Conservation (phyloP, 352 stramenopile genomes). For the Phytophthora agathidicida region DNA sequence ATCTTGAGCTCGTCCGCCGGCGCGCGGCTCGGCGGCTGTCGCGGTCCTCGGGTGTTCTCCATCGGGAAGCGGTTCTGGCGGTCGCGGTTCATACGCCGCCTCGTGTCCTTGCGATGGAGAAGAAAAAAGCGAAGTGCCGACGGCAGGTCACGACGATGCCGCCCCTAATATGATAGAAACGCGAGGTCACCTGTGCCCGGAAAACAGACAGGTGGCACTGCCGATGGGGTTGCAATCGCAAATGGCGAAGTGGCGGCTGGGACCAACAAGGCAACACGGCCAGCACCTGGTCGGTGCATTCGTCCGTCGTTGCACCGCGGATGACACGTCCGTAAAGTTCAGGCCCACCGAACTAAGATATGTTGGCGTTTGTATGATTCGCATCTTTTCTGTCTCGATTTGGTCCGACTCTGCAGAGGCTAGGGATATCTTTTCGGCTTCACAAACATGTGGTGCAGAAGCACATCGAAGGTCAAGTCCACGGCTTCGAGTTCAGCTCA, state of each 20-base stretch:
- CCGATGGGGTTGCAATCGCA: slow-evolving; percentile 25
- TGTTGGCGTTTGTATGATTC: slow-evolving; percentile 24
- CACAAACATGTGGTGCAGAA: background rate
- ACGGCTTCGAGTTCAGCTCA: slow-evolving; percentile 3
- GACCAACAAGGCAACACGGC: background rate
- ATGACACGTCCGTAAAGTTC: slow-evolving; percentile 29
- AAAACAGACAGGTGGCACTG: slow-evolving; percentile 37
- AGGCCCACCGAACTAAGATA: slow-evolving; percentile 20
- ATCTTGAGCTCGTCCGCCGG: slow-evolving; percentile 46
- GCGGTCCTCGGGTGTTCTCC: slow-evolving; percentile 17
- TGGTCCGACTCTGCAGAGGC: slow-evolving; percentile 9
- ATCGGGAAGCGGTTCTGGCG: slow-evolving; percentile 42
- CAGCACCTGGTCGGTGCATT: slow-evolving; percentile 22
- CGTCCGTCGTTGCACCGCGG: background rate
- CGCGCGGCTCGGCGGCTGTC: background rate
- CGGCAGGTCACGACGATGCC: slow-evolving; percentile 27
- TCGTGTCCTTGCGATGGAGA: slow-evolving; percentile 12
- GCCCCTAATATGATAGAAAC: slow-evolving; percentile 29
- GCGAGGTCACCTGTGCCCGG: slow-evolving; percentile 12
- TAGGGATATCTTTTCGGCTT: slow-evolving; percentile 21
- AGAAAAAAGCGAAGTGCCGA: slow-evolving; percentile 26
- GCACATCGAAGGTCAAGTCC: slow-evolving; percentile 22
- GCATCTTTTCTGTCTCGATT: slow-evolving; percentile 4
- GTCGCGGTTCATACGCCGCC: slow-evolving; percentile 39
- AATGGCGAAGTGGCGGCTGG: slow-evolving; percentile 26